Base-by-base conservation (phyloP, 257 asterid genomes). In the Solanum lignicaule region DNA sequence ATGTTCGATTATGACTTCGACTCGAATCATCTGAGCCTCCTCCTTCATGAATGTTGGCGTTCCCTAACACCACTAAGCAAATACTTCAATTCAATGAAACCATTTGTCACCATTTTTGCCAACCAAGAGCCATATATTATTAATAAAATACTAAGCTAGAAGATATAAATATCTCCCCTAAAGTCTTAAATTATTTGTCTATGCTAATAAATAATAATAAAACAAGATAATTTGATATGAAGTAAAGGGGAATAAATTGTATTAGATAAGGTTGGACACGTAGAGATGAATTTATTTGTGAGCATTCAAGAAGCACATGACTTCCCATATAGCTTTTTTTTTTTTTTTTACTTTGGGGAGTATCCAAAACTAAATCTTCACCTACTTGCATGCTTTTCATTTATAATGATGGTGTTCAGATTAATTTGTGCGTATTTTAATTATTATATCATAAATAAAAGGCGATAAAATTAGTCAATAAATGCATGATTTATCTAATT, bases 261-360 rank as follows among this genome's bases (percentile, higher is more conserved):
- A 82, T 82, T 82, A 48, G 85, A 82, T 82, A 82, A 82, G 85
- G 29, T 16, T 46, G 86, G 83, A 58, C 89, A 83, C 84, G 89
- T 88, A 72, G 36, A 21, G 68, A 8, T 10, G 10, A 10, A 83
- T 46, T 21, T 13, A 82, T 88, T 83, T 23, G 25, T 27, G 38
- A 83, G 92, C 88, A 88, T 88, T 86, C 14, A 88, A 48, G 88
- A 38, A 68, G 71, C 86, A 31, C 90, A 88, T 86, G 91, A 83
- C 87, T 76, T 73, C 21, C 1, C 23, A 65, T 33, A 33, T 20
- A 52, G 21, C 7, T 38, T 75, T 3, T 38, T 75, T 3, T 41
- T 38, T 2, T 43, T 43, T 41, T 10, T 41, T 10, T 9, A 3
- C n/a, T 25, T 79, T 43, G 65, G 25, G 18, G 38, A 43, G 84